Conservation (phyloP, 2,329 filamentous ascomycete genomes). For the Delphinella strobiligena region DNA sequence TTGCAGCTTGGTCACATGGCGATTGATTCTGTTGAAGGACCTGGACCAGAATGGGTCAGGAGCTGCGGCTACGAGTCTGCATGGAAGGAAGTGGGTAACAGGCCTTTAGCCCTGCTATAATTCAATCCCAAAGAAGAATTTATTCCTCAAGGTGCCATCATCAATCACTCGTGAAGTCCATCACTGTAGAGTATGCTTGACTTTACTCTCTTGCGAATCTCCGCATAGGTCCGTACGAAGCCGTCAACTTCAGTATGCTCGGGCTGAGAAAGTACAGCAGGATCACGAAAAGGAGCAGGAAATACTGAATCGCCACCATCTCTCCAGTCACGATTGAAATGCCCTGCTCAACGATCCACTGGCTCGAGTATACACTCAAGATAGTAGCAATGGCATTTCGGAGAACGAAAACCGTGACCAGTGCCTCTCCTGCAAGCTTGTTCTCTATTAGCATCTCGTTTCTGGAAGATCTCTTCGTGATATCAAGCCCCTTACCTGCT, state of each 20-base stretch:
- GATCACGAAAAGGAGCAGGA: slow-evolving; percentile 10
- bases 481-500: not conserved
- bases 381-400: slow-evolving; percentile 17
- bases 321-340: slow-evolving; percentile 15
- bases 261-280: not conserved
- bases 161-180: not conserved
- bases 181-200: not conserved
- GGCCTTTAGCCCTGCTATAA: slow-evolving; percentile 4
- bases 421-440: slow-evolving; percentile 16
- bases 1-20: slow-evolving; percentile 47
- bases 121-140: not conserved
- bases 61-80: slow-evolving; percentile 52
- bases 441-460: not conserved
- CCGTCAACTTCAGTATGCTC: slow-evolving; percentile 2
- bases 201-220: not conserved
- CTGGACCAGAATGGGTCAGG: slow-evolving; percentile 46
- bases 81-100: slow-evolving; percentile 38
- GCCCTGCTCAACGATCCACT: slow-evolving; percentile 15
- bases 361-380: slow-evolving; percentile 16
- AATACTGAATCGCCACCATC: slow-evolving; percentile 17
- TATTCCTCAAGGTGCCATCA: not conserved
- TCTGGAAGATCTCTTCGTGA: not conserved
- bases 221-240: not conserved
- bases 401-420: slow-evolving; percentile 20
- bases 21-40: slow-evolving; percentile 47